A percentile compares a stretch with the other conserved stretches of the same genome.
Conservation (phyloP, 805 yeast genomes). For the Zygosaccharomyces kombuchaensis region DNA sequence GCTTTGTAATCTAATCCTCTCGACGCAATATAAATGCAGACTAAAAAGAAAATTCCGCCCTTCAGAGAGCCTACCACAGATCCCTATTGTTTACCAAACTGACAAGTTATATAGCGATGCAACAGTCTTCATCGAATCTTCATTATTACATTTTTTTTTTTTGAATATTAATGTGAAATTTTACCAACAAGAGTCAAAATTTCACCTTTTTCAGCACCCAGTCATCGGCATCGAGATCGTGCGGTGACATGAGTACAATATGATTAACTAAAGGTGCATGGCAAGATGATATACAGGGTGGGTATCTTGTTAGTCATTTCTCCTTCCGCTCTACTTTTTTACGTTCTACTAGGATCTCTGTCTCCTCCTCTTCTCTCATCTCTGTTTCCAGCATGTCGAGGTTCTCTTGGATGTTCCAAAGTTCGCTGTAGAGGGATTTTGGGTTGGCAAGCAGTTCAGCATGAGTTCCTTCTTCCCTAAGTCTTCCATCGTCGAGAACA, state of each 20-base stretch:
- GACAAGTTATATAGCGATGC: not conserved
- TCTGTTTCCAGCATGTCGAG: constrained; percentile 47
- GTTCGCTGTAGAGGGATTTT: constrained; percentile 63
- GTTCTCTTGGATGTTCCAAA: constrained; percentile 92
- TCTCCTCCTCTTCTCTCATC: constrained; percentile 25
- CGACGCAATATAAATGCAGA: not conserved
- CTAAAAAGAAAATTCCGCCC: not conserved
- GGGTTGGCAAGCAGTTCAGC: constrained; percentile 48
- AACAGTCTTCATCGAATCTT: not conserved
- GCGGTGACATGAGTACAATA: not conserved
- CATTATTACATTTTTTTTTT: not conserved
- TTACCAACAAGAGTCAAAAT: constrained; percentile 7
- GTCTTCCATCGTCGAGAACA: constrained; percentile 72
- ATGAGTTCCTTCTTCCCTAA: constrained; percentile 88
- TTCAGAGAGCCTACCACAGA: not conserved
- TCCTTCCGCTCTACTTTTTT: not conserved
- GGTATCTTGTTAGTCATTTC: not conserved
- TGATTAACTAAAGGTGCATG: not conserved
- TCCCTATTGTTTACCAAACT: not conserved
- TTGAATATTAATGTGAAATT: constrained; percentile 2
- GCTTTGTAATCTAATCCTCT: not conserved
- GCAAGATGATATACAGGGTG: not conserved
- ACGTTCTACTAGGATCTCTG: constrained; percentile 4
- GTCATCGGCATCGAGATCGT: not conserved
- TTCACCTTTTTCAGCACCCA: constrained; percentile 6